Evolutionary conservation across 2,329 filamentous ascomycete genomes (phyloP).

Genomic region (Microsporum canis): DNA sequence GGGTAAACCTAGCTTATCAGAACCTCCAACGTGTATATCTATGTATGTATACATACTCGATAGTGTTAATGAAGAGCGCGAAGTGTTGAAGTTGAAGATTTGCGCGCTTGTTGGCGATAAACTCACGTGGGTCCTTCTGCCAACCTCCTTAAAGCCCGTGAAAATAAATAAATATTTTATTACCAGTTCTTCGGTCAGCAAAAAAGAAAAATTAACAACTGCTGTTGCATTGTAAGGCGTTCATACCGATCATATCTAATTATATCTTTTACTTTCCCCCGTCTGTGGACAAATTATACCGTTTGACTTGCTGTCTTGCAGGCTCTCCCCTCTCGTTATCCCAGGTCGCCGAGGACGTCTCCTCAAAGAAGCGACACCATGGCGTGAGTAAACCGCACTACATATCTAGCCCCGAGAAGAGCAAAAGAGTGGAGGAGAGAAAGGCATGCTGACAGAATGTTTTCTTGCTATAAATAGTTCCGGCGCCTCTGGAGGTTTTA

Average conservation of each 20-base stretch:
- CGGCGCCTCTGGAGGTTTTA: constrained; percentile 26
- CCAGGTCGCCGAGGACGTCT: background rate
- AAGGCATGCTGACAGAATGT: constrained; percentile 5
- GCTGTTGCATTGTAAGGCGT: too few relatives aligned
- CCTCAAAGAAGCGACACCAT: constrained; percentile 21
- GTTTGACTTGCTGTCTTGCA: background rate
- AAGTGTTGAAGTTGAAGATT: background rate
- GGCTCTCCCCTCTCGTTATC: background rate
- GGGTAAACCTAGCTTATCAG: too few relatives aligned
- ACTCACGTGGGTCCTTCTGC: background rate
- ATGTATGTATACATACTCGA: too few relatives aligned
- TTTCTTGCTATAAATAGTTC: constrained; percentile 17
- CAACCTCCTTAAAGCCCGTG: background rate
- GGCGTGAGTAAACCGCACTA: constrained; percentile 33
- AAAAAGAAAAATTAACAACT: background rate
- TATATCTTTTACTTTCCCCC: background rate
- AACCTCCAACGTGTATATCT: too few relatives aligned
- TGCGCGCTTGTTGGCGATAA: background rate
- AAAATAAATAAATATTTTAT: background rate
- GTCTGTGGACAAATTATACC: background rate
- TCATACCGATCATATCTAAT: too few relatives aligned
- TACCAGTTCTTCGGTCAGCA: background rate
- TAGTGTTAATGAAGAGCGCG: too few relatives aligned
- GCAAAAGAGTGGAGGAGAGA: constrained; percentile 4
- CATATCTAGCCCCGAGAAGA: constrained; percentile 4